Percentiles rank a stretch among this genome's conserved stretches.
These are phyloP conservation scores for Podospora comata DNA, from an alignment of 495 filamentous ascomycete genomes.

Conservation along the genomic window DNA sequence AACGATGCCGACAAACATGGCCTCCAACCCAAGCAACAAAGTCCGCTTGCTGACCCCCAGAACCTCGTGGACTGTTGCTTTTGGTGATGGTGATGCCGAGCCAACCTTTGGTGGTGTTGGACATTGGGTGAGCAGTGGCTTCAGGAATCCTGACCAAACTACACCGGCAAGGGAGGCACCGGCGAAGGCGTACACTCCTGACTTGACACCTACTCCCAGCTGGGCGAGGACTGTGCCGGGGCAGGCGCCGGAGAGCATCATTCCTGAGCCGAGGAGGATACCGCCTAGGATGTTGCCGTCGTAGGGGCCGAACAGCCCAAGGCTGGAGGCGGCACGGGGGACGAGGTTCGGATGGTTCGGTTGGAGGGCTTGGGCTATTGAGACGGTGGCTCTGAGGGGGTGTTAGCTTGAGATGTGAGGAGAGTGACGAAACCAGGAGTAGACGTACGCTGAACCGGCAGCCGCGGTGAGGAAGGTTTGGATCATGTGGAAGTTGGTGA, in stretches of 20 bases:
- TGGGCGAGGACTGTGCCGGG: constrained; percentile 56
- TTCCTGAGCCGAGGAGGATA: constrained; percentile 50
- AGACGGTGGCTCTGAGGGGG: background rate
- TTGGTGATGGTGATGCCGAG: constrained; percentile 11
- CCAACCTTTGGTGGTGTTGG: background rate
- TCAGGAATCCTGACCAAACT: constrained; percentile 35
- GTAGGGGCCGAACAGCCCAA: constrained; percentile 42
- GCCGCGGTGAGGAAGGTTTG: constrained; percentile 55
- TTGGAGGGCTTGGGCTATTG: background rate
- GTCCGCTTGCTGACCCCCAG: constrained; percentile 30
- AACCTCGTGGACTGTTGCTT: constrained; percentile 32
- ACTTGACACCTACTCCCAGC: constrained; percentile 45
- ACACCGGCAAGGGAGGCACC: constrained; percentile 47
- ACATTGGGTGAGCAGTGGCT: constrained; percentile 18
- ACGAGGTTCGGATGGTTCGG: constrained; percentile 29
- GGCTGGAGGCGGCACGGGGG: constrained; percentile 35
- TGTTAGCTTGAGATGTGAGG: background rate
- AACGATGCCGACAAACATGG: constrained; percentile 30
- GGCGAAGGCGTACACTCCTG: constrained; percentile 41
- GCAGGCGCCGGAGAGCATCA: constrained; percentile 55
- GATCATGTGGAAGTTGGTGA: constrained; percentile 57
- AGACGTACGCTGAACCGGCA: constrained; percentile 52
- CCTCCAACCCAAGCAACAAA: constrained; percentile 33
- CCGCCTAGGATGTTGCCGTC: constrained; percentile 59
- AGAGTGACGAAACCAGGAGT: background rate